These are phyloP conservation scores for Moesziomyces aphidis DNA, from an alignment of 1,284 basidiomycete species.

Conservation along the genomic window DNA sequence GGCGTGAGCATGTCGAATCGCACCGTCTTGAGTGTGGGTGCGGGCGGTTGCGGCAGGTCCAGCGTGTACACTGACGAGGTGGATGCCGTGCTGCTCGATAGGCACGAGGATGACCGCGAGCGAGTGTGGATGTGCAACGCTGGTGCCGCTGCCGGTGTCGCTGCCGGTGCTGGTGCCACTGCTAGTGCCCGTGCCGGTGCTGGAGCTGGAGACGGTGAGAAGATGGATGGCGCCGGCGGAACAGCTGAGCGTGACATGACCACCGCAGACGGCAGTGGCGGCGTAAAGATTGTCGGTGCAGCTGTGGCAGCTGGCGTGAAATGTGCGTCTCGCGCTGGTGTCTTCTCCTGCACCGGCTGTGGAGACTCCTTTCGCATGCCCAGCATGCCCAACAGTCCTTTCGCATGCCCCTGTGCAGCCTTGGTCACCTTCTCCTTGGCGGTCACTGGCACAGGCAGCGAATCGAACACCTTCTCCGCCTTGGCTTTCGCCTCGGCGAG, in stretches of 20 bases:
- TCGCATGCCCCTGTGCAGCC: not conserved
- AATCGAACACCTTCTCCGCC: constrained; percentile 32
- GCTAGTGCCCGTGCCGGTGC: not conserved
- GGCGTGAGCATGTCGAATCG: constrained; percentile 12
- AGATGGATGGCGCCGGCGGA: not conserved
- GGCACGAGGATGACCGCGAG: not conserved
- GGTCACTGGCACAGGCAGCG: constrained; percentile 1
- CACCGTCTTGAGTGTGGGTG: constrained; percentile 14
- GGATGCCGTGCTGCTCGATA: constrained; percentile 1
- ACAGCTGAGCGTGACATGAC: constrained; percentile 1
- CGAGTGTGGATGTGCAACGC: not conserved
- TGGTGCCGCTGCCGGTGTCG: too few relatives aligned
- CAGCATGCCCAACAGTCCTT: not conserved
- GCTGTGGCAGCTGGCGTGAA: not conserved
- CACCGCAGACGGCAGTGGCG: constrained; percentile 22
- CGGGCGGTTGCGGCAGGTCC: not conserved
- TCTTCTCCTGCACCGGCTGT: constrained; percentile 1
- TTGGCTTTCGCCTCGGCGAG: constrained; percentile 34
- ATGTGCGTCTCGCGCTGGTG: not conserved
- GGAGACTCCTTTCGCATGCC: constrained; percentile 1
- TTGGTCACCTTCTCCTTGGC: not conserved
- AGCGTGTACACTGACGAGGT: not conserved
- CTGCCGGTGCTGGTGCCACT: too few relatives aligned
- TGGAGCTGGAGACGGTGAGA: not conserved
- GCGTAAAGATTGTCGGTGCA: constrained; percentile 11